These are phyloP conservation scores for Abrus precatorius DNA, from an alignment of 306 rosid genomes.

Conservation along the genomic window DNA sequence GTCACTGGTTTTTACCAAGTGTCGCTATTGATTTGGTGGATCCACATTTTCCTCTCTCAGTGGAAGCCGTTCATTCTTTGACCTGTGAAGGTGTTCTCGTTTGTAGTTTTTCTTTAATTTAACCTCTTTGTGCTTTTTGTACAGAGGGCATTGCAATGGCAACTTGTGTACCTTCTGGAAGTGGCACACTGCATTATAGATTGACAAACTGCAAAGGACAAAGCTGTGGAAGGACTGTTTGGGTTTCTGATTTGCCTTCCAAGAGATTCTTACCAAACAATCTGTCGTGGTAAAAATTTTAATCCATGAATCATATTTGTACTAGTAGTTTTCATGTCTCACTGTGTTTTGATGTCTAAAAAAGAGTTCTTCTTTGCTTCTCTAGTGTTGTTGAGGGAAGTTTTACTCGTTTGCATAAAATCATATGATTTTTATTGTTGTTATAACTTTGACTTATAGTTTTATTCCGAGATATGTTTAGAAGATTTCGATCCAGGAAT, in stretches of 20 bases:
- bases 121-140: conserved; percentile 37
- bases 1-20: conserved; percentile 10
- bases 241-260: conserved; percentile 53
- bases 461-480: conserved; percentile 53
- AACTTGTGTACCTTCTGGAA: conserved; percentile 70
- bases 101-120: conserved; percentile 35
- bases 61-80: conserved; percentile 12
- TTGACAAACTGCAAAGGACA: conserved; percentile 52
- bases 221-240: conserved; percentile 59
- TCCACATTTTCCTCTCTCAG: conserved; percentile 1
- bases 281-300: conserved; percentile 65
- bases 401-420: conserved; percentile 35
- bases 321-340: conserved; percentile 16
- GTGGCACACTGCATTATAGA: conserved; percentile 57
- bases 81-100: conserved; percentile 23
- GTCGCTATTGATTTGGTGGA: conserved; percentile 2
- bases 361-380: conserved; percentile 28
- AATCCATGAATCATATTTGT: conserved; percentile 20
- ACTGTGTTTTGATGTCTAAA: conserved; percentile 10
- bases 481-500: conserved; percentile 37
- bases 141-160: conserved; percentile 66
- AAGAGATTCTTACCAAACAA: conserved; percentile 57
- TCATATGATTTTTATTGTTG: conserved; percentile 1
- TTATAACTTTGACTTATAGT: conserved; percentile 43
- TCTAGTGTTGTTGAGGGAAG: conserved; percentile 12